Conservation (phyloP, 331 rosid genomes). For the Spiraea crenata region DNA sequence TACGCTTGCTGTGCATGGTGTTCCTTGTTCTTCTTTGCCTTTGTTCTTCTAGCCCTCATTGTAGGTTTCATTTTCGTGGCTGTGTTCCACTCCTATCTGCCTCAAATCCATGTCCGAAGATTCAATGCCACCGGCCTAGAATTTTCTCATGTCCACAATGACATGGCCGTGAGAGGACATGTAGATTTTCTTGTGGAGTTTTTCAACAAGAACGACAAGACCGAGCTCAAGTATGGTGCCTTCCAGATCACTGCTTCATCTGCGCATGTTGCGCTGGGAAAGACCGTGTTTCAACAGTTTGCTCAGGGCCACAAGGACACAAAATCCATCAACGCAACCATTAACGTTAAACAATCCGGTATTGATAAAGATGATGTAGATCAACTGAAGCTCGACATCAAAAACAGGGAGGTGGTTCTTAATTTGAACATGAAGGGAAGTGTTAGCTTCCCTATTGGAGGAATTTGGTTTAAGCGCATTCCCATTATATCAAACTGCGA, state of each 20-base stretch:
- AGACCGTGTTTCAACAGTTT: conserved; percentile 6
- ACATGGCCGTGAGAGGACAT: background rate
- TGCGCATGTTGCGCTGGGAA: conserved; percentile 21
- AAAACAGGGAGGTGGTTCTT: conserved; percentile 24
- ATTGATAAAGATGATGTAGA: conserved; percentile 23
- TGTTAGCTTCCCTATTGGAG: conserved; percentile 32
- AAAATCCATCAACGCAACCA: conserved; percentile 15
- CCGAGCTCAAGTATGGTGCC: conserved; percentile 29
- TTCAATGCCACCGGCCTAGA: conserved; percentile 21
- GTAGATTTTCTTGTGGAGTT: conserved; percentile 15
- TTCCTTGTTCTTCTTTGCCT: conserved; percentile 18
- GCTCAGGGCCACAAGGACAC: conserved; percentile 31
- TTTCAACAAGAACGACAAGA: conserved; percentile 38
- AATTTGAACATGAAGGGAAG: conserved; percentile 29
- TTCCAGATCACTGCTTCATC: conserved; percentile 17
- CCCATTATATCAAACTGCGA: conserved; percentile 39
- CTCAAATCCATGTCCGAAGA: conserved; percentile 15
- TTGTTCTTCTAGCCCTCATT: conserved; percentile 24
- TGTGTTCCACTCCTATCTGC: conserved; percentile 21
- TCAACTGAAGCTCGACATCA: conserved; percentile 20
- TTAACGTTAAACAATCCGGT: conserved; percentile 2
- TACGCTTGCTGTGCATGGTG: conserved; percentile 26
- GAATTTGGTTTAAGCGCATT: conserved; percentile 18
- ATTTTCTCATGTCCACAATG: background rate
- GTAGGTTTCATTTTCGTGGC: conserved; percentile 6